Percentiles rank a stretch among this genome's conserved stretches.
phyloP scores from a whole-genome alignment of 495 filamentous ascomycete genomes.

The Tuber calosporum region DNA sequence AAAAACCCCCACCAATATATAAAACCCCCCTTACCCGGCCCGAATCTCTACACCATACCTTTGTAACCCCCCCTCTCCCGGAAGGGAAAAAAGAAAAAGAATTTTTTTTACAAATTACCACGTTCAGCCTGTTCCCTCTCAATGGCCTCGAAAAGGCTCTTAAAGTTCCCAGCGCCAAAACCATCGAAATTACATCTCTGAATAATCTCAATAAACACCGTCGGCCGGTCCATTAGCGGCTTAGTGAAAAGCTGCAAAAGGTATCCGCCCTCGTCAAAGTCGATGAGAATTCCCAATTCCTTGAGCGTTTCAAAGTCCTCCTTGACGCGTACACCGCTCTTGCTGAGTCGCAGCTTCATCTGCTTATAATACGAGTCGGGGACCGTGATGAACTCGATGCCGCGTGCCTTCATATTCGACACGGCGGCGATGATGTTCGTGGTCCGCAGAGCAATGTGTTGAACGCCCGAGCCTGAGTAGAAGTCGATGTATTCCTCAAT shows the following conservation, averaged over 20 bases:
- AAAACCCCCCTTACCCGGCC: neutral
- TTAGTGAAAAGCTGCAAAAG: constrained; percentile 81
- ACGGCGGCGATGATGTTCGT: constrained; percentile 69
- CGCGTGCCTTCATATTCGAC: constrained; percentile 62
- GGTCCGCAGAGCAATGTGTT: constrained; percentile 83
- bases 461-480: constrained; percentile 76
- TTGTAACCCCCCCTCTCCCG: neutral
- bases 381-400: constrained; percentile 83
- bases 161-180: constrained; percentile 93
- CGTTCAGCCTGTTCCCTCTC: constrained; percentile 78
- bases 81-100: neutral
- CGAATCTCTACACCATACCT: neutral
- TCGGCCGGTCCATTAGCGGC: constrained; percentile 85
- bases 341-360: constrained; percentile 60
- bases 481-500: constrained; percentile 91
- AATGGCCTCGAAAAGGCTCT: constrained; percentile 84
- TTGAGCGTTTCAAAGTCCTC: constrained; percentile 71
- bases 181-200: constrained; percentile 78
- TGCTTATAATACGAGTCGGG: constrained; percentile 75
- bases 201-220: constrained; percentile 91
- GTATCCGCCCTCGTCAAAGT: constrained; percentile 86
- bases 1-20: too few relatives aligned
- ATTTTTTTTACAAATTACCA: constrained; percentile 65
- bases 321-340: constrained; percentile 50
- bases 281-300: constrained; percentile 72